A percentile compares a stretch with the other conserved stretches of the same genome.
Conservation (phyloP, 768 basidiomycete genomes). For the Leccinum pellstonianum region DNA sequence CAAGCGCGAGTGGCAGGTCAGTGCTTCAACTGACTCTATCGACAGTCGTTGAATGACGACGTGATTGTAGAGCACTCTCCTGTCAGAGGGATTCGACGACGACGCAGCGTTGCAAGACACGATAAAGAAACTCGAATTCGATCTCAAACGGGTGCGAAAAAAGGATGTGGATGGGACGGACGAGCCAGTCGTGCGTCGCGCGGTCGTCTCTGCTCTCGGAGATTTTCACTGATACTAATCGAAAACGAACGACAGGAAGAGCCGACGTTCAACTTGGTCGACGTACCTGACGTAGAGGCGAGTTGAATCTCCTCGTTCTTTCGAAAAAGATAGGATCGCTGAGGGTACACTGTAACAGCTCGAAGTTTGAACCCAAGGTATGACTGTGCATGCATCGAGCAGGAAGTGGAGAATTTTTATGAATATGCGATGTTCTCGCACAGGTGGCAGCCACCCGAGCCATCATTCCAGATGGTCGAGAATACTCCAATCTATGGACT, state of each 20-base stretch:
- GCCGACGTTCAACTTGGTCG: conserved; percentile 85
- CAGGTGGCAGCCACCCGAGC: too few species aligned
- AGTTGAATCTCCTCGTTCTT: conserved; percentile 8
- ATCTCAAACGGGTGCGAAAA: conserved; percentile 74
- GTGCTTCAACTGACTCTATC: conserved; percentile 16
- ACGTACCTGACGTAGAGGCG: conserved; percentile 86
- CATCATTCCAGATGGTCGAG: too few species aligned
- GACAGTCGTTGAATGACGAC: neutral
- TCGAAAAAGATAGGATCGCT: neutral
- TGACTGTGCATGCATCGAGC: too few species aligned
- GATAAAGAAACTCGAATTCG: conserved; percentile 82
- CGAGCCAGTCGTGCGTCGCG: conserved; percentile 46
- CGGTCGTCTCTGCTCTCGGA: neutral
- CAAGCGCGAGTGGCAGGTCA: conserved; percentile 75
- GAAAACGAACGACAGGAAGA: conserved; percentile 57
- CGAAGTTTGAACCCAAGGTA: too few species aligned
- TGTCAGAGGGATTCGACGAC: conserved; percentile 70
- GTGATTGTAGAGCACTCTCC: conserved; percentile 49
- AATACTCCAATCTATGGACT: too few species aligned
- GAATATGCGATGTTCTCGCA: too few species aligned
- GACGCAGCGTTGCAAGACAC: conserved; percentile 77
- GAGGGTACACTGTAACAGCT: conserved; percentile 43
- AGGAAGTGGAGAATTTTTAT: too few species aligned
- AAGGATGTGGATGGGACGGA: conserved; percentile 79
- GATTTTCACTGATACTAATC: neutral